Evolutionary conservation across 305 asterid species (phyloP), one percentile per base, ranked within the genome.

Genomic region (Fraxinus xanthoxyloides): DNA sequence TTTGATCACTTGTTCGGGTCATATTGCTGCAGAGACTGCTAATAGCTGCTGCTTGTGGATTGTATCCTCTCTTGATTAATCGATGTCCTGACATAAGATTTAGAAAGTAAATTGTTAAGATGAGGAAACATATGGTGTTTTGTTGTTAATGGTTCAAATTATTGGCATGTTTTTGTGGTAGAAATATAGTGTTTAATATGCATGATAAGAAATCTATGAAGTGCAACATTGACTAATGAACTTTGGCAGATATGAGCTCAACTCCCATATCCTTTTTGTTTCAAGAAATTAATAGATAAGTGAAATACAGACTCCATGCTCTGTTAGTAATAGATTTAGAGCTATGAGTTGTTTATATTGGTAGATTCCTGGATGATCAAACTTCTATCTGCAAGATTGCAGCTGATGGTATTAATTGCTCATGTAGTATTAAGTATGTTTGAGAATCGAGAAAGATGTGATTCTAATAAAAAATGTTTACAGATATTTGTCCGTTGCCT

Each of bases 21-120:
- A 95, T 83, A 88, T 94, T 86, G 98, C 99, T 77, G 97, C 98
- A 0, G 97, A 94, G 88, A 95, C 98, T 81, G 90, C 91, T 46
- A 92, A 89, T 59, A 98, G 97, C 26, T 95, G 95, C 80, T 95
- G 98, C 87, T 90, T 95, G 61, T 95, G 85, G 85, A 86, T 88
- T 51, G 99, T 95, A 95, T 95, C 99, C 97, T 90, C 69, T 59
- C 12, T 59, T 59, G 69, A 59, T 59, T 59, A 59, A 56, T 54
- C 23, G 3, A 54, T 15, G 63, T n/a, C 63, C 63, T n/a, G 7
- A 3, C 8, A 3, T 51, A 54, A n/a, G 10, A 54, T 54, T n/a
- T 17, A 6, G 5, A 19, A n/a, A 54, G 54, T 13, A 56, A 56
- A 21, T 17, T 17, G 26, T 21, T 56, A 36, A 36, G 43, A 5